Evolutionary conservation across 805 yeast genomes (phyloP), one percentile per base, ranked within the genome.

Genomic region (Myxozyma geophila): DNA sequence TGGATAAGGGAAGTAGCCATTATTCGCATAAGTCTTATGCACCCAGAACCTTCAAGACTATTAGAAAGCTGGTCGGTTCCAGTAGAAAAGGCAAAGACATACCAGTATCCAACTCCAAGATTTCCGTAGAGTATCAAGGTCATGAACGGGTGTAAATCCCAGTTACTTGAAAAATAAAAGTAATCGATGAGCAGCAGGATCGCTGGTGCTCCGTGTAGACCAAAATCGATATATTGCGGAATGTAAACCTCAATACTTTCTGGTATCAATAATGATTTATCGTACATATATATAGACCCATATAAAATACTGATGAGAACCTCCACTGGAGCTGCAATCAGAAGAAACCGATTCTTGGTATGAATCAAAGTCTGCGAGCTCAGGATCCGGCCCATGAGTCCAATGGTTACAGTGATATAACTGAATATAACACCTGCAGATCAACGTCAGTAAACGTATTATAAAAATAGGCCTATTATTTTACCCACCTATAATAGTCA

Each of bases 151-250:
- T 39, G 37, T 6, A 39, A n/a, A 3, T n/a, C 35, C 56, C 60
- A 66, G 48, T 60, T 54, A 9, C 62, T 55, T 4, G 68, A 54
- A 46, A 55, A 66, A n/a, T 13, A 39, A 15, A 66, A 43, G 41
- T 48, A 64, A 39, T 64, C 68, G 28, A 58, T 23, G 21, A 62
- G 46, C 41, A 64, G 48, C 13, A 55, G 28, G n/a, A 64, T 53
- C 19, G 68, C 60, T 2, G 68, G 68, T 6, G 60, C 60, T 33
- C 60, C 66, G 44, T 64, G 68, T 7, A 64, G 37, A 15, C 60
- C 65, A 19, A 64, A 56, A 51, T 64, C 68, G 13, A 64, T 53
- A 23, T 49, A 39, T 12, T 21, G 35, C 19, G 68, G 68, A 36
- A 64, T 10, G 46, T 21, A 41, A 4, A 44, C 54, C 1, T 54